These are phyloP conservation scores for Houttuynia cordata DNA, from an alignment of 164 flowering plant species.

Conservation along the genomic window DNA sequence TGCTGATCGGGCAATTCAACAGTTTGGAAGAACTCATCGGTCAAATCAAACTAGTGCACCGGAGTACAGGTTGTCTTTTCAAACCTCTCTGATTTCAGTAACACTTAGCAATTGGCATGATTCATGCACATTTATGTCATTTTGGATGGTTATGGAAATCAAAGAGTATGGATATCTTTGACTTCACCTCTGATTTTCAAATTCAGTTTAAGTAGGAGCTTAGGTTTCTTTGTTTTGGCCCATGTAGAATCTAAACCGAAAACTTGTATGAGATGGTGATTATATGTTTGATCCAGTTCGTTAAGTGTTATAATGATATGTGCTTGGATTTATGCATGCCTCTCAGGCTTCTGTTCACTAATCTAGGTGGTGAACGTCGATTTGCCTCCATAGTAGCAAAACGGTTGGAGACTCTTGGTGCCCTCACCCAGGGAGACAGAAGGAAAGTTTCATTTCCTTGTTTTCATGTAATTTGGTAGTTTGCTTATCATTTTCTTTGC, in stretches of 20 bases:
- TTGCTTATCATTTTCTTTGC: background rate
- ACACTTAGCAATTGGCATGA: background rate
- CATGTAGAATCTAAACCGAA: background rate
- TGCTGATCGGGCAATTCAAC: slow-evolving; percentile 98
- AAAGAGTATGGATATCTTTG: background rate
- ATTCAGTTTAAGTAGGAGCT: background rate
- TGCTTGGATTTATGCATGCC: background rate
- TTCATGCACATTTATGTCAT: background rate
- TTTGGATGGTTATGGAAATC: background rate
- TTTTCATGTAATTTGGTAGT: background rate
- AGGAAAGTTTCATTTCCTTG: slow-evolving; percentile 27
- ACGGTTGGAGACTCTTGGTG: slow-evolving; percentile 93
- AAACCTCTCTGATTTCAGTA: background rate
- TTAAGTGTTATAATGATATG: background rate
- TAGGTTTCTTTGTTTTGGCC: background rate
- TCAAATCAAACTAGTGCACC: slow-evolving; percentile 99
- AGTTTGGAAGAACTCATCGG: slow-evolving; percentile 97
- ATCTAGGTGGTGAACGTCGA: slow-evolving; percentile 97
- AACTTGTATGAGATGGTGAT: background rate
- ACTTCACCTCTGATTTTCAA: background rate
- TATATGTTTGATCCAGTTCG: background rate
- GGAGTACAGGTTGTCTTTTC: slow-evolving; percentile 56
- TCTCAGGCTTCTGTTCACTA: slow-evolving; percentile 76
- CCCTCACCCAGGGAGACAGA: slow-evolving; percentile 95
- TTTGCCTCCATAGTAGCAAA: slow-evolving; percentile 99